phyloP scores from a whole-genome alignment of 169 alveolate genomes.

The Cryptosporidium andersoni region DNA sequence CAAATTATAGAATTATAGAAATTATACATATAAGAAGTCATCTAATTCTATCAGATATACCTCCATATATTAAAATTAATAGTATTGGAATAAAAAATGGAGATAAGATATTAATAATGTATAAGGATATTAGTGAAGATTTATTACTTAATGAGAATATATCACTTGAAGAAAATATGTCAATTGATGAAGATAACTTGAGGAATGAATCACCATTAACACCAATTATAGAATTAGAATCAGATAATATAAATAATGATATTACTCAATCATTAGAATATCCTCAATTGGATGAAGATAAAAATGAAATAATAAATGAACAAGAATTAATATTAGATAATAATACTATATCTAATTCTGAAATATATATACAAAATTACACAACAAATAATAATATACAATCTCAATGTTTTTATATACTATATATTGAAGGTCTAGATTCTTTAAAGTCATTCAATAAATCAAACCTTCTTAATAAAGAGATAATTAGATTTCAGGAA shows the following conservation, averaged over 20 bases:
- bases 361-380: too few species aligned
- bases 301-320: too few species aligned
- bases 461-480: too few species aligned
- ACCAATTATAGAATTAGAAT: neutral
- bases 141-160: neutral
- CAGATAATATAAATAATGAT: neutral
- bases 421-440: too few species aligned
- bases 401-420: too few species aligned
- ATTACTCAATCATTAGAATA: too few species aligned
- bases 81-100: conserved; percentile 30
- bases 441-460: too few species aligned
- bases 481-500: too few species aligned
- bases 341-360: too few species aligned
- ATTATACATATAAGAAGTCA: conserved; percentile 27
- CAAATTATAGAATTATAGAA: conserved; percentile 5
- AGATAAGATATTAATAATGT: conserved; percentile 19
- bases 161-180: neutral
- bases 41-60: conserved; percentile 11
- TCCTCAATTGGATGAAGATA: too few species aligned
- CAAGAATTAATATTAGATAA: too few species aligned
- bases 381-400: too few species aligned
- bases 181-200: neutral
- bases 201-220: neutral
- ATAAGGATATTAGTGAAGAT: conserved; percentile 10
- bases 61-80: neutral